Base-by-base conservation (phyloP, 2,329 filamentous ascomycete genomes). In the Magnaporthales sp. region DNA sequence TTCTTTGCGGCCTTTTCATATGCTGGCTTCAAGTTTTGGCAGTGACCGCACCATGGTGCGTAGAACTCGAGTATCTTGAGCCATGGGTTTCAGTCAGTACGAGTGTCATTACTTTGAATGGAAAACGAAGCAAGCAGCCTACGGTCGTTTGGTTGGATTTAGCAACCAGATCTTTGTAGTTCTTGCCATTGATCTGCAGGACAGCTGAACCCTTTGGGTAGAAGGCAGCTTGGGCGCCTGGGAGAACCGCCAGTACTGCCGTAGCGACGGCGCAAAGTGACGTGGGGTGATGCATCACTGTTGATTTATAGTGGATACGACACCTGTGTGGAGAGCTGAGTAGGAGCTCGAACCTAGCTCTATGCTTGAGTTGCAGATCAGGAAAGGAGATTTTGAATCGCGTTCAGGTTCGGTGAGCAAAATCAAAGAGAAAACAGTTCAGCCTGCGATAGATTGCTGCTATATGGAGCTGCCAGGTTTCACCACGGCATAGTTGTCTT, bases 41-140 rank as follows among this genome's bases (percentile, higher is more conserved):
- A 99, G 80, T 98, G 95, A 58, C 94, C 95, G 74, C 95, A 98
- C 94, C 94, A 98, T 27, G 94, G 94, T 9, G 94, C 94, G 75
- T 97, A 98, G 84, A 98, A 98, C 79, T 93, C 92, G 75, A 88
- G 80, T 62, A 88, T 84, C 84, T 88, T 70, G 62, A 58, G 9
- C 11, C 24, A 10, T n/a, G 54, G 3, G 26, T 58, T 27, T 10
- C 26, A 11, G 24, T 58, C 3, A 65, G 24, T 8, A 19, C 2
- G n/a, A 22, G 51, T 67, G 65, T 66, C 61, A 56, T 51, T 64
- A 24, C 15, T 32, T 27, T 58, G 32, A 19, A 27, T 19, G 65
- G 62, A 31, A 3, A 24, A 11, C 11, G 60, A 26, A 11, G 63
- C 13, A 58, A 27, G 54, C 54, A 30, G 76, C 89, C 77, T 85